Percentiles rank a stretch among this genome's conserved stretches.
Evolutionary conservation across 139 green algal genomes (phyloP).

Genomic region (Chlorella vulgaris): DNA sequence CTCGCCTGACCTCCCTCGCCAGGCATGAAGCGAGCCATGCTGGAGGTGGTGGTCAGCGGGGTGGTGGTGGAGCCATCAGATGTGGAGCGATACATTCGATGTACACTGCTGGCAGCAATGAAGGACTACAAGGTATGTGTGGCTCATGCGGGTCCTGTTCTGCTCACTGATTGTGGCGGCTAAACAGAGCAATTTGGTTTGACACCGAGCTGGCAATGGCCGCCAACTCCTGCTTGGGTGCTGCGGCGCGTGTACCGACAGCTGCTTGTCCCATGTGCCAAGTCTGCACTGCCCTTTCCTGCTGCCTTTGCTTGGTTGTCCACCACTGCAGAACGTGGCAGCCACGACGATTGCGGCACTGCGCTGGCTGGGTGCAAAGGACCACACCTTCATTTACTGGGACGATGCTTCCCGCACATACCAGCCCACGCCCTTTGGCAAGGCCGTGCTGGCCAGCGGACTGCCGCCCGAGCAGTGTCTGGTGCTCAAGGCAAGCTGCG

Average conservation of each 20-base stretch:
- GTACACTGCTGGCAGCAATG: slow-evolving; percentile 73
- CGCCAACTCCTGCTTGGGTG: background rate
- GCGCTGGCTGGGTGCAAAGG: slow-evolving; percentile 66
- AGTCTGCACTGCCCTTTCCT: background rate
- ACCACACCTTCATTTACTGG: slow-evolving; percentile 49
- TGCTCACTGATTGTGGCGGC: too few species aligned
- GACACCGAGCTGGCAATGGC: background rate
- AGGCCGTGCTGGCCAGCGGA: slow-evolving; percentile 61
- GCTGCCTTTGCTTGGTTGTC: background rate
- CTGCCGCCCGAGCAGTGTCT: slow-evolving; percentile 73
- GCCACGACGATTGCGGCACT: slow-evolving; percentile 58
- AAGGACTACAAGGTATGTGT: slow-evolving; percentile 39
- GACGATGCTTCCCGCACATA: slow-evolving; percentile 35
- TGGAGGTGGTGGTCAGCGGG: slow-evolving; percentile 77
- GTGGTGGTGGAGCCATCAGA: slow-evolving; percentile 57
- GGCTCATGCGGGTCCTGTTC: too few species aligned
- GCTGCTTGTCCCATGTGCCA: too few species aligned
- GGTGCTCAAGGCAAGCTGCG: slow-evolving; percentile 19
- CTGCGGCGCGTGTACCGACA: too few species aligned
- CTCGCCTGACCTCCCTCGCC: background rate
- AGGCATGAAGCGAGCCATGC: slow-evolving; percentile 83
- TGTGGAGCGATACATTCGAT: slow-evolving; percentile 75
- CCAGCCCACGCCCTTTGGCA: slow-evolving; percentile 63
- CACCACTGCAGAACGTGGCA: slow-evolving; percentile 33
- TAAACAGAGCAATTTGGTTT: background rate